Evolutionary conservation across 352 stramenopile genomes (phyloP).

Genomic region (Pythium phragmiticola): DNA sequence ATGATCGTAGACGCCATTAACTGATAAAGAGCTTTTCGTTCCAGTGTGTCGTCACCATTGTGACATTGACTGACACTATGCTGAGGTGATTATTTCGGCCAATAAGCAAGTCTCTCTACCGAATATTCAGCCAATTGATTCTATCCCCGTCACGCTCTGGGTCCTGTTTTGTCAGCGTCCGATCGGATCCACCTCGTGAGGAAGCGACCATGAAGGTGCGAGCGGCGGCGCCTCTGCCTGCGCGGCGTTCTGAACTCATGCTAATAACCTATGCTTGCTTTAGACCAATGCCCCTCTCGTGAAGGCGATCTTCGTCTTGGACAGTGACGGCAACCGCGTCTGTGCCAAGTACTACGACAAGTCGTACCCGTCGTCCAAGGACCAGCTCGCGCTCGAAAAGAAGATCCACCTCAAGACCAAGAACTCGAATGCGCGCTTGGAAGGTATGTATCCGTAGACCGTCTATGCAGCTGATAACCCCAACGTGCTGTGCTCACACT

Average conservation of each 20-base stretch:
- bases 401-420: constrained; percentile 91
- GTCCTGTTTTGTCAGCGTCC: constrained; percentile 1
- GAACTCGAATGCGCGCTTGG: constrained; percentile 79
- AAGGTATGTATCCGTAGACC: constrained; percentile 46
- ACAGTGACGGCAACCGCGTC: constrained; percentile 87
- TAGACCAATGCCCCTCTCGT: constrained; percentile 73
- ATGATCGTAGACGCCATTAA: neutral
- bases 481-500: neutral
- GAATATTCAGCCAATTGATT: constrained; percentile 43
- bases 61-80: neutral
- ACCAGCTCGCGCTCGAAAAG: constrained; percentile 87
- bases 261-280: neutral
- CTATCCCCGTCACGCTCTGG: constrained; percentile 44
- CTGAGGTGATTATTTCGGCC: constrained; percentile 2
- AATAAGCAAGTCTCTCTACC: neutral
- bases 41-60: neutral
- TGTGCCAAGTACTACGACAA: constrained; percentile 93
- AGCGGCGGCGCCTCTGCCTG: neutral
- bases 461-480: neutral
- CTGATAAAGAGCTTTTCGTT: neutral
- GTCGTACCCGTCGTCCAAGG: constrained; percentile 82
- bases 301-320: constrained; percentile 88
- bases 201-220: constrained; percentile 67
- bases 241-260: neutral
- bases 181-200: constrained; percentile 6